Evolutionary conservation across 2,329 filamentous ascomycete species (phyloP).

Genomic region (Cyanodermella asteris): DNA sequence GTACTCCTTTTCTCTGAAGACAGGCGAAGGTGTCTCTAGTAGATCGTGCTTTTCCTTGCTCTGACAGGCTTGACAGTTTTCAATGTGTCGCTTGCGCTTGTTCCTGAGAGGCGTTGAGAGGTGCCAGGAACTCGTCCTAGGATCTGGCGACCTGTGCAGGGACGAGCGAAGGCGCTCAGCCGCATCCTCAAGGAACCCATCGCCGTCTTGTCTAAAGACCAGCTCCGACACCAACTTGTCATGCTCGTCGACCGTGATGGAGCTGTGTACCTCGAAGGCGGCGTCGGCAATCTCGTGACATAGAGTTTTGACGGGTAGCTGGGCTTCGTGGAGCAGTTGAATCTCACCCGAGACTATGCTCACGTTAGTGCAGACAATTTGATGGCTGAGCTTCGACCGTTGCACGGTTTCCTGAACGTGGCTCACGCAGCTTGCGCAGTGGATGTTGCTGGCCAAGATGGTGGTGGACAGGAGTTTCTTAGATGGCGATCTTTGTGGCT

Average conservation of each 20-base stretch:
- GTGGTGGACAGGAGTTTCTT: too few species aligned
- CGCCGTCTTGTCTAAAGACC: slow-evolving; percentile 9
- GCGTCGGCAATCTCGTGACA: slow-evolving; percentile 19
- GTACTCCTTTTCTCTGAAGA: not conserved
- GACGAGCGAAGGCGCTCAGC: slow-evolving; percentile 4
- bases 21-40: not conserved
- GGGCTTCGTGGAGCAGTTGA: slow-evolving; percentile 16
- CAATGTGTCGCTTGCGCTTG: slow-evolving; percentile 19
- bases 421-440: slow-evolving; percentile 25
- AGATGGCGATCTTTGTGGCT: too few species aligned
- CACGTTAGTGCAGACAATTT: slow-evolving; percentile 18
- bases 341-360: slow-evolving; percentile 23
- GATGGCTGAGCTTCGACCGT: slow-evolving; percentile 12
- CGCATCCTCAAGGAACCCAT: slow-evolving; percentile 13
- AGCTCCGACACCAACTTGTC: slow-evolving; percentile 15
- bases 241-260: slow-evolving; percentile 16
- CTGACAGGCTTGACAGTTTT: slow-evolving; percentile 29
- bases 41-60: slow-evolving; percentile 13
- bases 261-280: slow-evolving; percentile 25
- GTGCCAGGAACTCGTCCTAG: slow-evolving; percentile 2
- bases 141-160: slow-evolving; percentile 1
- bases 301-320: slow-evolving; percentile 14
- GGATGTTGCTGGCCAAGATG: slow-evolving; percentile 24
- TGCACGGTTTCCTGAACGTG: slow-evolving; percentile 22
- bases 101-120: slow-evolving; percentile 7